Evolutionary conservation across 768 basidiomycete species (phyloP).

Genomic region (Rhodotorula kratochvilovae): DNA sequence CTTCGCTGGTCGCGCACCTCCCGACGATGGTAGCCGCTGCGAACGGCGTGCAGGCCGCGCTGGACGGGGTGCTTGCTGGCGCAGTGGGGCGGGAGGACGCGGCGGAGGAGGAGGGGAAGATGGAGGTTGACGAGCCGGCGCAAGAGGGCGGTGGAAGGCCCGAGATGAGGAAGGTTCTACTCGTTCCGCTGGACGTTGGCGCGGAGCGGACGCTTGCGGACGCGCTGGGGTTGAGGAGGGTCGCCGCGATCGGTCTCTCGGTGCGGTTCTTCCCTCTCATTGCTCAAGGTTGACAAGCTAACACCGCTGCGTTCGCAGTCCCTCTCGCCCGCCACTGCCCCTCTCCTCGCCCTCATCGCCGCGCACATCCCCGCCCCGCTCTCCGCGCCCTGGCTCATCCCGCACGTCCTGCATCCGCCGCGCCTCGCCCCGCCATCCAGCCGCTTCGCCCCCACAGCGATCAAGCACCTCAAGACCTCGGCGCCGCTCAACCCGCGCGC

Average conservation of each 20-base stretch:
- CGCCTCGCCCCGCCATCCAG: not conserved
- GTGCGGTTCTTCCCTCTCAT: conserved; percentile 51
- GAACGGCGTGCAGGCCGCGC: conserved; percentile 52
- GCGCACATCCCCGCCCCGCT: conserved; percentile 54
- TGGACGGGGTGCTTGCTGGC: conserved; percentile 40
- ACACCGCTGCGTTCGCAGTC: conserved; percentile 45
- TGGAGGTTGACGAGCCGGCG: not conserved
- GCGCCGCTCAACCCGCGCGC: conserved; percentile 73
- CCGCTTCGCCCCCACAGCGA: conserved; percentile 62
- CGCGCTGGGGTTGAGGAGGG: conserved; percentile 62
- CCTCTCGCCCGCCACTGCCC: conserved; percentile 50
- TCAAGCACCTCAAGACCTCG: conserved; percentile 74
- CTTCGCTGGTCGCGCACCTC: conserved; percentile 66
- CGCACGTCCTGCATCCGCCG: conserved; percentile 23
- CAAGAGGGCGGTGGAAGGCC: not conserved
- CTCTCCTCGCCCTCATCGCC: conserved; percentile 46
- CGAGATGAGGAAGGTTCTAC: not conserved
- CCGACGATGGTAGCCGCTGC: conserved; percentile 71
- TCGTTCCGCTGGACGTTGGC: not conserved
- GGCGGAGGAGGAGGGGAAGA: not conserved
- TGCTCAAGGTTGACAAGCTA: not conserved
- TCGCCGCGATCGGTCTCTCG: conserved; percentile 63
- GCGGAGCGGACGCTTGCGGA: conserved; percentile 61
- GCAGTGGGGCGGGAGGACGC: not conserved
- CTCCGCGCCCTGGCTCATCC: conserved; percentile 63